Evolutionary conservation across 352 stramenopile species (phyloP).

Genomic region (Phytophthora citricola): DNA sequence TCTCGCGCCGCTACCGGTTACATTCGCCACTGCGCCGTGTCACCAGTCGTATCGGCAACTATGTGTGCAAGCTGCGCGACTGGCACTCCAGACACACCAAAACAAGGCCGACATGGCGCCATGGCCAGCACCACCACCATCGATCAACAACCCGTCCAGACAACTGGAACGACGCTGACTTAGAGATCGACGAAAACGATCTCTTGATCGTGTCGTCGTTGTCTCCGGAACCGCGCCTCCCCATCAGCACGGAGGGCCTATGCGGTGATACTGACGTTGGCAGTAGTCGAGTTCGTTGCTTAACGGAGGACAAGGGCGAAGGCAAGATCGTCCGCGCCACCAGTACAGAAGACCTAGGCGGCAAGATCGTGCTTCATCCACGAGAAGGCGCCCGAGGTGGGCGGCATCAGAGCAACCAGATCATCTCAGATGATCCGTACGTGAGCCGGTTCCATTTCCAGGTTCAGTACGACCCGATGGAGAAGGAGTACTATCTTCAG

Average conservation of each 20-base stretch:
- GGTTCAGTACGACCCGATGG: conserved; percentile 80
- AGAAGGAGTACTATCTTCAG: conserved; percentile 87
- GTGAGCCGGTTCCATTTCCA: conserved; percentile 86
- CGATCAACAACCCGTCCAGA: conserved; percentile 16
- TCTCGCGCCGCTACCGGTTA: conserved; percentile 54
- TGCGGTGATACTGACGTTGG: conserved; percentile 1
- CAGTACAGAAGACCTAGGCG: conserved; percentile 25
- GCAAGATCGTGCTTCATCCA: conserved; percentile 73
- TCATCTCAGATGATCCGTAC: conserved; percentile 87
- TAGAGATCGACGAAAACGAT: conserved; percentile 76
- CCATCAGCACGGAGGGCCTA: conserved; percentile 19
- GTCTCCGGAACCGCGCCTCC: conserved; percentile 53
- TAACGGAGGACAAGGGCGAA: conserved; percentile 40
- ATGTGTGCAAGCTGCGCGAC: conserved; percentile 32
- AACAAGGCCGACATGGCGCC: conserved; percentile 9
- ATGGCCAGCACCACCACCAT: conserved; percentile 18
- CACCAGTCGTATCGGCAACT: conserved; percentile 25
- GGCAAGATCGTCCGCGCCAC: conserved; percentile 22
- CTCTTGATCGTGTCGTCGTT: conserved; percentile 78
- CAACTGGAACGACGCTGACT: conserved; percentile 38
- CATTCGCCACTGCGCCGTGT: conserved; percentile 58
- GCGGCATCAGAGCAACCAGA: conserved; percentile 83
- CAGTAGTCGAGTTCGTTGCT: conserved; percentile 10
- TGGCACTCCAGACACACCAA: conserved; percentile 16
- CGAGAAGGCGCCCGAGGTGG: conserved; percentile 67